Percentiles rank a stretch among this genome's conserved stretches.
Evolutionary conservation across 73 alveolate species (phyloP).

Genomic region (Paramecium caudatum): DNA sequence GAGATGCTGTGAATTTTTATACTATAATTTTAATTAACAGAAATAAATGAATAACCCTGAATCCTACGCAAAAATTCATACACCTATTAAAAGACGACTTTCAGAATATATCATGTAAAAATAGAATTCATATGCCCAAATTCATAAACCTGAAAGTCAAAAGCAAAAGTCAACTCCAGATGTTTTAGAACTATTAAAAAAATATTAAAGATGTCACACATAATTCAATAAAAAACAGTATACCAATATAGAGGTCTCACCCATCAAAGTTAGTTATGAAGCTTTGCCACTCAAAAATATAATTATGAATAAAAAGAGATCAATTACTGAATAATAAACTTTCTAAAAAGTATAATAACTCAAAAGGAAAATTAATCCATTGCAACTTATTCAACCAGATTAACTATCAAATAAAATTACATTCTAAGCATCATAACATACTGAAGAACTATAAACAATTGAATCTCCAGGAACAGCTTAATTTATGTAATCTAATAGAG

Average conservation of each 20-base stretch:
- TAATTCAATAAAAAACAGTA: conserved; percentile 23
- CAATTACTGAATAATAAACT: not conserved
- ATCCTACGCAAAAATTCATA: conserved; percentile 9
- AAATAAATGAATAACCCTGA: not conserved
- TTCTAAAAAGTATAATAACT: not conserved
- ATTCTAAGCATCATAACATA: not conserved
- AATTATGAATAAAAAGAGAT: not conserved
- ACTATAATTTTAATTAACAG: conserved; percentile 37
- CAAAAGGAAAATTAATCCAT: conserved; percentile 37
- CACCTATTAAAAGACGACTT: not conserved
- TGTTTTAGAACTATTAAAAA: not conserved
- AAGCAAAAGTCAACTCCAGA: conserved; percentile 30
- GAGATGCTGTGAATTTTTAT: conserved; percentile 14
- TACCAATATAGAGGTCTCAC: conserved; percentile 10
- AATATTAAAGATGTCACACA: conserved; percentile 16
- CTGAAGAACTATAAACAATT: conserved; percentile 6
- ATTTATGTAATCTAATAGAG: conserved; percentile 34
- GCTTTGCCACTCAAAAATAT: conserved; percentile 14
- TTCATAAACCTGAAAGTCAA: conserved; percentile 42
- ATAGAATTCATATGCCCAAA: conserved; percentile 24
- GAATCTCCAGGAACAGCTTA: conserved; percentile 26
- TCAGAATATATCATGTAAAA: conserved; percentile 14
- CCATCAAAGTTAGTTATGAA: conserved; percentile 30
- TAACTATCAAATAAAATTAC: conserved; percentile 3
- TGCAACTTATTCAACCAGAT: not conserved